Evolutionary conservation across 2,329 filamentous ascomycete genomes (phyloP).

Genomic region (Alternaria rosae): DNA sequence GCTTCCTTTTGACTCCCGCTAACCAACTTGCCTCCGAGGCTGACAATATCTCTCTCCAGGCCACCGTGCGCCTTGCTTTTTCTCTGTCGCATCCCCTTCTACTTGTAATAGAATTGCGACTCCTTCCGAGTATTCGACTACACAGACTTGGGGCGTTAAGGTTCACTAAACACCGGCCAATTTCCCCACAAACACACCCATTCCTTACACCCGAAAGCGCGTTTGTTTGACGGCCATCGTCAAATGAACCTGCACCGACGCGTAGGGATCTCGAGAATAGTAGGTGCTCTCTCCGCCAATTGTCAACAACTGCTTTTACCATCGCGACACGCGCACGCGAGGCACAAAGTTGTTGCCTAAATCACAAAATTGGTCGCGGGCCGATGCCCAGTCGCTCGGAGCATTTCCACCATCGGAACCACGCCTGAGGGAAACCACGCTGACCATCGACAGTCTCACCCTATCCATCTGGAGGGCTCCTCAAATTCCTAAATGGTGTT

Average conservation of each 20-base stretch:
- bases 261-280: slow-evolving; percentile 65
- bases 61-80: slow-evolving; percentile 31
- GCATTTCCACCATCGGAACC: slow-evolving; percentile 22
- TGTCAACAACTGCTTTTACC: slow-evolving; percentile 7
- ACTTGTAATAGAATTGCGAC: slow-evolving; percentile 15
- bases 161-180: slow-evolving; percentile 23
- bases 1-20: slow-evolving; percentile 39
- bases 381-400: slow-evolving; percentile 21
- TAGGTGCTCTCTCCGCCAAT: slow-evolving; percentile 55
- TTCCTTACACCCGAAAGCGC: slow-evolving; percentile 64
- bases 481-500: slow-evolving; percentile 84
- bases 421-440: slow-evolving; percentile 7
- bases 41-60: slow-evolving; percentile 37
- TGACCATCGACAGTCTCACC: slow-evolving; percentile 53
- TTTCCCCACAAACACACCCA: slow-evolving; percentile 18
- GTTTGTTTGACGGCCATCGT: slow-evolving; percentile 91
- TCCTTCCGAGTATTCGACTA: slow-evolving; percentile 12
- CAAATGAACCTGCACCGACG: slow-evolving; percentile 97
- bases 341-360: slow-evolving; percentile 29
- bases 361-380: slow-evolving; percentile 13
- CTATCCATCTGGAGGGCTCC: slow-evolving; percentile 67
- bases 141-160: slow-evolving; percentile 19
- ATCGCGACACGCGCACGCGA: slow-evolving; percentile 18
- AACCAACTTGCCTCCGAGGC: slow-evolving; percentile 31
- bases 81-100: slow-evolving; percentile 14